A percentile compares a stretch with the other conserved stretches of the same genome.
These are phyloP conservation scores for Colletotrichum lindemuthianum DNA, from an alignment of 2,329 filamentous ascomycete species.

Conservation along the genomic window DNA sequence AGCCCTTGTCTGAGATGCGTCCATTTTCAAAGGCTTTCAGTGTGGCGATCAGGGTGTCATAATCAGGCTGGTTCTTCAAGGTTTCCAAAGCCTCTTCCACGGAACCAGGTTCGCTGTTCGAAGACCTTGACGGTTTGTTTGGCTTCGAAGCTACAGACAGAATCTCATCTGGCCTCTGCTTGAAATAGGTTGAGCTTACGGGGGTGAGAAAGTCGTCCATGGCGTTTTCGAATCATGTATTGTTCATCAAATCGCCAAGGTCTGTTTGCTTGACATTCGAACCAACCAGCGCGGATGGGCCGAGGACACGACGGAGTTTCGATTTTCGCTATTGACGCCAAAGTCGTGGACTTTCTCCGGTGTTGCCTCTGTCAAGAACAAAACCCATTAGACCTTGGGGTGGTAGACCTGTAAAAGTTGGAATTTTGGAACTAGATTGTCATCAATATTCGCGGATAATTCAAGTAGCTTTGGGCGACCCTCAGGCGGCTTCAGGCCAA, in stretches of 20 bases:
- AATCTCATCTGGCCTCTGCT: conserved; percentile 48
- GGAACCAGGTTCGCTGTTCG: conserved; percentile 38
- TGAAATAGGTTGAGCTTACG: conserved; percentile 62
- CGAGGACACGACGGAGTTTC: no score
- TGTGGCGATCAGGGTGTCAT: conserved; percentile 62
- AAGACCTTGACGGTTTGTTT: conserved; percentile 28
- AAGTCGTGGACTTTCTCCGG: not conserved
- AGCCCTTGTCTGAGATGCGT: conserved; percentile 48
- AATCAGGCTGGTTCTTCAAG: conserved; percentile 70
- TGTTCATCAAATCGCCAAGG: not conserved
- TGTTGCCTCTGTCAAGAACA: not conserved
- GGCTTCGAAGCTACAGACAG: conserved; percentile 50
- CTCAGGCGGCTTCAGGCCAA: no score
- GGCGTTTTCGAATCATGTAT: conserved; percentile 10
- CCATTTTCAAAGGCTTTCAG: conserved; percentile 61
- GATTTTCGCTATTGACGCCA: not conserved
- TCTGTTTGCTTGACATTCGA: conserved; percentile 1
- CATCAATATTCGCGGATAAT: no score
- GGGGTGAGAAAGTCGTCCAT: conserved; percentile 69
- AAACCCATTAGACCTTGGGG: no score
- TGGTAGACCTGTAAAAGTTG: no score
- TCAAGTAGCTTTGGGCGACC: not conserved
- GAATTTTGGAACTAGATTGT: no score
- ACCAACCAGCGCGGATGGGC: not conserved
- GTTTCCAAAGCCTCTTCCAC: conserved; percentile 66